Evolutionary conservation across 139 green algal genomes (phyloP), one percentile per base, ranked within the genome.

Genomic region (Yamagishiella unicocca): DNA sequence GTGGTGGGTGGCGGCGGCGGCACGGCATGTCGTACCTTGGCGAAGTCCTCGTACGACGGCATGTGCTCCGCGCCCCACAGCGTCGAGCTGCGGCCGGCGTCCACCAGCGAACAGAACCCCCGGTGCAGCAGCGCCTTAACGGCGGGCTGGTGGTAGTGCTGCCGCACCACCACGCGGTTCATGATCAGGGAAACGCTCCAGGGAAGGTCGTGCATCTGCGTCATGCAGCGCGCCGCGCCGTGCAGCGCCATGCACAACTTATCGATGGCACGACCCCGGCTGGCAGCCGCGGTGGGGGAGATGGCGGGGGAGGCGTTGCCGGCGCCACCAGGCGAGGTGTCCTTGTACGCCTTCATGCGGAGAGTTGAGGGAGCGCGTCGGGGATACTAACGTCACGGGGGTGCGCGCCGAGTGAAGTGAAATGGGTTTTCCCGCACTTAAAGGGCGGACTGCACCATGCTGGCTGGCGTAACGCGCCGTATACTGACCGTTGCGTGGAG

Each of bases 61-160:
- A 85, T 71, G 53, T 88, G 81, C 37, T 74, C 45, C 6, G 38
- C 70, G 37, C 50, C 53, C 53, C 53, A 68, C 4, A 70, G 38
- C 46, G 46, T 72, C 8, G 42, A 40, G 62, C 55, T 55, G 55
- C 77, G 43, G 61, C 35, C 46, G 62, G n/a, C 5, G 4, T 42
- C 61, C 61, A 85, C 42, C 58, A 85, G 79, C 4, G 19, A 12
- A 4, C 2, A 25, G 21, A 85, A 76, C 40, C 79, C 79, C 1
- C 40, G 29, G 40, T 76, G 24, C 42, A 85, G 79, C 40, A n/a
- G 17, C 61, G 79, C 79, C 61, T 76, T 76, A 17, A 85, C 79
- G 12, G 61, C 24, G 21, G 79, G 42, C 61, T 85, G 79, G 79
- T 85, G 79, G 79, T 61, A 85, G 79, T 85, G 62, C 79, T 85